Conservation (phyloP, 2,329 filamentous ascomycete species). For the Tolypocladium amazonense region DNA sequence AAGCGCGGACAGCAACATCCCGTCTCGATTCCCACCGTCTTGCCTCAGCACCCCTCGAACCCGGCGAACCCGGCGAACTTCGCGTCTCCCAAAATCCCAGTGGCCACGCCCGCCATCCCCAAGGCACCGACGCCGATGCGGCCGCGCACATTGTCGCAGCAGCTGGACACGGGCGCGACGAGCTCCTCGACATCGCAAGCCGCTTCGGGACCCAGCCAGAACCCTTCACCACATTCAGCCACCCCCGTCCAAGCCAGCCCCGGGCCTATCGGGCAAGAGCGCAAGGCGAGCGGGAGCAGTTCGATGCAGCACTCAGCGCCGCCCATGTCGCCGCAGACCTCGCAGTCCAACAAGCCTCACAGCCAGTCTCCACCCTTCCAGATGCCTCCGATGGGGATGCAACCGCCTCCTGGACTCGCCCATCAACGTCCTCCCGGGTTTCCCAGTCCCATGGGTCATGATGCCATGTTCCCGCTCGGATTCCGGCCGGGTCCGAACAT, state of each 20-base stretch:
- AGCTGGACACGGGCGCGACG: conserved; percentile 61
- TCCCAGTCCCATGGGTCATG: conserved; percentile 48
- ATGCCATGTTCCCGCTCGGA: conserved; percentile 34
- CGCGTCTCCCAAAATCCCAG: conserved; percentile 68
- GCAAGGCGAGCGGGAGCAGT: conserved; percentile 47
- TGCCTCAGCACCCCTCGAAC: conserved; percentile 50
- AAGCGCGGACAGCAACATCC: conserved; percentile 24
- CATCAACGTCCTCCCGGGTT: conserved; percentile 33
- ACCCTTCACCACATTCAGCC: conserved; percentile 47
- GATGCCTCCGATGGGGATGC: conserved; percentile 44
- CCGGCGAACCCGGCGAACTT: conserved; percentile 45
- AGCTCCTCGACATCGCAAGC: conserved; percentile 63
- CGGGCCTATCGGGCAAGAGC: conserved; percentile 49
- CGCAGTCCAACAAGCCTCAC: conserved; percentile 21
- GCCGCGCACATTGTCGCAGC: conserved; percentile 67
- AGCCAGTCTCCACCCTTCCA: conserved; percentile 38
- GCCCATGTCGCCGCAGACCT: conserved; percentile 47
- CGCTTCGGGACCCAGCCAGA: conserved; percentile 41
- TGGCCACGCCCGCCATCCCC: conserved; percentile 70
- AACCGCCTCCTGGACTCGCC: conserved; percentile 25
- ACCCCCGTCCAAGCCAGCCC: conserved; percentile 57
- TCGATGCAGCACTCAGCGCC: conserved; percentile 19
- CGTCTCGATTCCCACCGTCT: conserved; percentile 32
- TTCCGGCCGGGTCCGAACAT: conserved; percentile 35
- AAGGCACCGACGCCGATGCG: conserved; percentile 75